These are phyloP conservation scores for Didymella arachidicola DNA, from an alignment of 2,329 filamentous ascomycete genomes.

Conservation along the genomic window DNA sequence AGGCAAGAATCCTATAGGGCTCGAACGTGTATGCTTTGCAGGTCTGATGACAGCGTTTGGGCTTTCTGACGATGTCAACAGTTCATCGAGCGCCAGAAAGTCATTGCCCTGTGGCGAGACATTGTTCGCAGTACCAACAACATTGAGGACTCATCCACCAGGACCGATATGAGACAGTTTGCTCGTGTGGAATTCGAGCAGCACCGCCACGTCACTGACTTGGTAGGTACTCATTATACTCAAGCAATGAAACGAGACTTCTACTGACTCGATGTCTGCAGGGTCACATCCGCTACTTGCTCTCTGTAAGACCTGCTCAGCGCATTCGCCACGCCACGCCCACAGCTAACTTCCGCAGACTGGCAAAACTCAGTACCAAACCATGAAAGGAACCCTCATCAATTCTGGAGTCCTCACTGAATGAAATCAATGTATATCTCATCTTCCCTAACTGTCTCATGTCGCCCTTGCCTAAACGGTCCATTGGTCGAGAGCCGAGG, in stretches of 20 bases:
- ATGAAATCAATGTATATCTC: constrained; percentile 21
- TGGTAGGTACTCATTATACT: constrained; percentile 45
- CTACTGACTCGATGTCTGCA: constrained; percentile 29
- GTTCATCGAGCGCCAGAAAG: constrained; percentile 60
- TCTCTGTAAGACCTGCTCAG: constrained; percentile 49
- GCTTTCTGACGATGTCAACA: constrained; percentile 25
- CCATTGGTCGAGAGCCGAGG: constrained; percentile 26
- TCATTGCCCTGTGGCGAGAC: constrained; percentile 57
- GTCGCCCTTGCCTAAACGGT: neutral
- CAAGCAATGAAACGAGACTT: neutral
- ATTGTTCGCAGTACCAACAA: constrained; percentile 54
- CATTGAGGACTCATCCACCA: constrained; percentile 41
- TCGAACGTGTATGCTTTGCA: constrained; percentile 40
- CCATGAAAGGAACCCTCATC: constrained; percentile 53
- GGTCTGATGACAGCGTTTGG: neutral
- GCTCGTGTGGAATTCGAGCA: constrained; percentile 60
- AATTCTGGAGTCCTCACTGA: constrained; percentile 44
- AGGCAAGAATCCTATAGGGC: constrained; percentile 43
- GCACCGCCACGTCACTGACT: constrained; percentile 55
- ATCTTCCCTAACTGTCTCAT: constrained; percentile 7
- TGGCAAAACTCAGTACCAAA: constrained; percentile 60
- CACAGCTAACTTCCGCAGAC: constrained; percentile 39
- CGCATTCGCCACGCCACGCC: neutral
- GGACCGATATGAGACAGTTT: constrained; percentile 57
- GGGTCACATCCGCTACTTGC: constrained; percentile 58